Evolutionary conservation across 345 rosid species (phyloP), one percentile per base, ranked within the genome.

Genomic region (Mallotus nudiflorus): DNA sequence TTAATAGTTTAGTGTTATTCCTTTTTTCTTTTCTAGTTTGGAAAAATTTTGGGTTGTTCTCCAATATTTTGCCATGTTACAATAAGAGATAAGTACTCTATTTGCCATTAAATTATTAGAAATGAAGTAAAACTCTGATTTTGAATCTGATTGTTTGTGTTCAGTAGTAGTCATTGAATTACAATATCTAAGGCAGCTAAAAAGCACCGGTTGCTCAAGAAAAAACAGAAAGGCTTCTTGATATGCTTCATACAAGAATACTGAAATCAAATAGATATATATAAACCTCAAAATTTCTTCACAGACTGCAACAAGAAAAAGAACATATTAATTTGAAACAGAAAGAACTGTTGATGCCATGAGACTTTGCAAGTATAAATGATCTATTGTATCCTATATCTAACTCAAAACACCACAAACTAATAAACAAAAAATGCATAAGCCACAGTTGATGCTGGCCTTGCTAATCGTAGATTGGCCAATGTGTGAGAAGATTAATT

Each of bases 351-450:
- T 12, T 20, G 42, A 57, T 9, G 27, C 31, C 40, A 68, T 12
- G 19, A 27, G 35, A 6, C 39, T 27, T 68, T 4, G 49, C 15
- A 40, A 22, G 54, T 42, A 58, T 62, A 40, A 37, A 12, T 68
- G 44, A 73, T 51, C 65, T 57, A 56, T 24, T 46, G 5, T 16
- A 45, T 56, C 40, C 70, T 24, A 6, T 55, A 53, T 48, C 50
- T 46, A 29, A 27, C 33, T 54, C 65, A 54, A 55, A 62, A 22
- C 28, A 29, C 22, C 57, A 37, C 40, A 54, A 58, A 2, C 28
- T 10, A 51, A 62, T 71, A 33, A 53, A 65, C 25, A 45, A 56
- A n/a, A 19, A 62, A 42, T 11, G 62, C 19, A 72, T 45, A 52
- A 67, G 66, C 71, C 20, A 45, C 58, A 51, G 57, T 39, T 56